Evolutionary conservation across 306 rosid species (phyloP).

Genomic region (Oxytropis ochrocephala): DNA sequence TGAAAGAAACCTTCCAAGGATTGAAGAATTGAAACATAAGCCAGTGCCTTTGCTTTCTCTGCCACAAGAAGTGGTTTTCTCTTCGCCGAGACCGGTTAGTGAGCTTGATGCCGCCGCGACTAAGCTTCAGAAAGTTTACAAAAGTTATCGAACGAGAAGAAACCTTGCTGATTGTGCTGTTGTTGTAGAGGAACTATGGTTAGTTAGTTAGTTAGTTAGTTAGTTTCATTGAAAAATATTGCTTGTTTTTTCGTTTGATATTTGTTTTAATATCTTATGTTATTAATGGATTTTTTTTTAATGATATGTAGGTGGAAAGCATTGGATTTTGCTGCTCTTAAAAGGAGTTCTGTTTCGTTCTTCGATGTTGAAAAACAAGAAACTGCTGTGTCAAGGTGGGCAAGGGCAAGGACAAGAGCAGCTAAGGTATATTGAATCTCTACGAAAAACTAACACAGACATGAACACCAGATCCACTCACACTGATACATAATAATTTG

Average conservation of each 20-base stretch:
- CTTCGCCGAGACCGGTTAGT: constrained; percentile 62
- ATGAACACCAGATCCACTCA: too few relatives aligned
- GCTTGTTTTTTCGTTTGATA: not conserved
- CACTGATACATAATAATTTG: too few relatives aligned
- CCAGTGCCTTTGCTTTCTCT: constrained; percentile 57
- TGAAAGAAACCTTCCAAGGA: constrained; percentile 37
- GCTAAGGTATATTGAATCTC: constrained; percentile 51
- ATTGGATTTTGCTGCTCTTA: constrained; percentile 65
- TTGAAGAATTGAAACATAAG: constrained; percentile 32
- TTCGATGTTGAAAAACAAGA: constrained; percentile 66
- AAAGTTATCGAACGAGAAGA: constrained; percentile 83
- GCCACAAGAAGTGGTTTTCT: constrained; percentile 45
- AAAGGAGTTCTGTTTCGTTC: constrained; percentile 72
- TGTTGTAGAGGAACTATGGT: constrained; percentile 91
- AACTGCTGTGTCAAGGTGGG: constrained; percentile 77
- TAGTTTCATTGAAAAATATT: constrained; percentile 12
- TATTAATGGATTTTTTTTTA: constrained; percentile 3
- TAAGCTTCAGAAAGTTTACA: constrained; percentile 80
- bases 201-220: not conserved
- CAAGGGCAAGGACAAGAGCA: constrained; percentile 88
- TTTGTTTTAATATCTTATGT: not conserved
- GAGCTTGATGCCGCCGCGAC: constrained; percentile 92
- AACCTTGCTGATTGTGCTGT: constrained; percentile 98
- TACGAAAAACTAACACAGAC: not conserved
- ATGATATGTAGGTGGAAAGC: constrained; percentile 76